A percentile compares a stretch with the other conserved stretches of the same genome.
phyloP scores from a whole-genome alignment of 345 rosid genomes.

The Boechera stricta region DNA sequence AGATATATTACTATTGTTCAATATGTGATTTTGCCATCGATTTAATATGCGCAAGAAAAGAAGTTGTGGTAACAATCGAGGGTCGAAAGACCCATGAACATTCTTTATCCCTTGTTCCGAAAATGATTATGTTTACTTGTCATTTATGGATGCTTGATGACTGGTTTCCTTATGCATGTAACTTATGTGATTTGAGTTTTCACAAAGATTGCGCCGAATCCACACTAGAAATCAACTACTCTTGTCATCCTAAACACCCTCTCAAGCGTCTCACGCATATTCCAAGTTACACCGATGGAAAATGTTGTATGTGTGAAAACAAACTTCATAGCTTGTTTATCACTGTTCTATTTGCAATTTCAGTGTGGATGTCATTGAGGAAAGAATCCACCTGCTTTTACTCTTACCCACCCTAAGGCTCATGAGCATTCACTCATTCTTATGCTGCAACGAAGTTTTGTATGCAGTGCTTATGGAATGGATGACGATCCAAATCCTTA shows the following conservation, averaged over 20 bases:
- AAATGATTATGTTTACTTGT: not conserved
- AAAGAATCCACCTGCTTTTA: constrained; percentile 5
- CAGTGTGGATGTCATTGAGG: not conserved
- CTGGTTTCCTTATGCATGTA: not conserved
- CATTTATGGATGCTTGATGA: not conserved
- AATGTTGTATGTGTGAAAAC: not conserved
- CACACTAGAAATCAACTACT: not conserved
- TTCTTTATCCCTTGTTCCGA: not conserved
- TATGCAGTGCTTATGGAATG: constrained; percentile 1
- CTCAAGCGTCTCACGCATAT: not conserved
- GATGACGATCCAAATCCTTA: constrained; percentile 13
- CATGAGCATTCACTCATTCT: not conserved
- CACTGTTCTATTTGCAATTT: not conserved
- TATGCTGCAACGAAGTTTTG: not conserved
- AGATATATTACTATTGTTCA: not conserved
- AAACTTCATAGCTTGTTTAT: not conserved
- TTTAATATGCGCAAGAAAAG: not conserved
- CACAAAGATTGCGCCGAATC: constrained; percentile 28
- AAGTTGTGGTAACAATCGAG: not conserved
- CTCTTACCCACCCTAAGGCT: not conserved
- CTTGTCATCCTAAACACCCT: constrained; percentile 9
- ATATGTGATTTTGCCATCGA: not conserved
- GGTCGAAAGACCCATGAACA: not conserved
- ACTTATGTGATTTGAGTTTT: not conserved
- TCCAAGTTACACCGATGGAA: not conserved